Base-by-base conservation (phyloP, 2,329 filamentous ascomycete genomes). In the Calonectria fujianensis region DNA sequence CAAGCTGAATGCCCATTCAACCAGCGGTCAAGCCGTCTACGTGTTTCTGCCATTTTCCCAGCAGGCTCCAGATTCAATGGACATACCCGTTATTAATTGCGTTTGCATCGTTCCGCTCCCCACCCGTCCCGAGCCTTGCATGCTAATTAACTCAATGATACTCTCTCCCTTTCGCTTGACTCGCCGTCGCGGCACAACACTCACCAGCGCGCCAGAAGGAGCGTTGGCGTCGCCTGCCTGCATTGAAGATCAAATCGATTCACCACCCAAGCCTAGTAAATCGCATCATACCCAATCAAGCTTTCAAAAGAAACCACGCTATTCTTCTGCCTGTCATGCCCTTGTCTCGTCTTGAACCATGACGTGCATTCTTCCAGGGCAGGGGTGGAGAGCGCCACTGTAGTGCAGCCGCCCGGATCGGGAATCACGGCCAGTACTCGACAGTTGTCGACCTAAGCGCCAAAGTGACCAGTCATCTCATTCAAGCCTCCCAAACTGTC, bases 291-390 rank as follows among this genome's bases (percentile, higher is more conserved):
- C 73, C 75, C 75, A 78, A 77, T 78, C 73, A 76, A 75, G 73
- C 75, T 59, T 74, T 59, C 48, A 61, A 24, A 68, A 54, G 57
- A 64, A 75, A 74, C 77, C 76, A 73, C 76, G 72, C 78, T 77
- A 82, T 75, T 76, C 31, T 75, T 39, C 75, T 77, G 73, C 73
- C 69, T 78, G 77, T 74, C 79, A 79, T 77, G 74, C 66, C 78
- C 79, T 77, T 76, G 75, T 79, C 77, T 72, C 74, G 71, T 80
- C 78, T 80, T 76, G 74, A 80, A 80, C 79, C 79, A 81, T 81
- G 79, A 81, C 79, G 80, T 81, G 79, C 79, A 81, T 81, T 77
- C 59, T 57, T 50, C 74, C 72, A 75, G 73, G 77, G 69, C 70
- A 65, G 70, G 72, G 74, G 69, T 70, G 61, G 57, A 35, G 63